A percentile compares a stretch with the other conserved stretches of the same genome.
Conservation (phyloP, 352 stramenopile species). For the Elongisporangium undulatum region DNA sequence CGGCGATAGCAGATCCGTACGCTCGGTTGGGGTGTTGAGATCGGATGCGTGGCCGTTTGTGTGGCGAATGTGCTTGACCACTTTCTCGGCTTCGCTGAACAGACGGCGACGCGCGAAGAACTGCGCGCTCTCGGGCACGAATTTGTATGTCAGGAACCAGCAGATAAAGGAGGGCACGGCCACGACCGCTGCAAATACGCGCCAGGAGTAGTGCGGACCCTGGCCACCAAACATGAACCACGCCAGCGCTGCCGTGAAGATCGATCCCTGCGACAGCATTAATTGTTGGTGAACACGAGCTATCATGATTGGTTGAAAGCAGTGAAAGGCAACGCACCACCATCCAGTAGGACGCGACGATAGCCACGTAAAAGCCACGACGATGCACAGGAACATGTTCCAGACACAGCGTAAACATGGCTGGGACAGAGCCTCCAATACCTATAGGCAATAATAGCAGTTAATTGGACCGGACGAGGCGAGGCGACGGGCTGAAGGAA, state of each 20-base stretch:
- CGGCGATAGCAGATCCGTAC: slow-evolving; percentile 24
- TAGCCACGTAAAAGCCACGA: slow-evolving; percentile 81
- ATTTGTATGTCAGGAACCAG: slow-evolving; percentile 59
- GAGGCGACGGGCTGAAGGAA: neutral
- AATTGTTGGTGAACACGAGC: slow-evolving; percentile 1
- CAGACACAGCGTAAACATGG: slow-evolving; percentile 83
- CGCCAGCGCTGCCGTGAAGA: slow-evolving; percentile 77
- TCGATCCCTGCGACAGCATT: slow-evolving; percentile 39
- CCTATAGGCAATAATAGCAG: slow-evolving; percentile 18
- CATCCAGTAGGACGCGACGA: slow-evolving; percentile 91
- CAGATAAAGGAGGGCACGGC: slow-evolving; percentile 67
- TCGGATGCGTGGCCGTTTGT: slow-evolving; percentile 22
- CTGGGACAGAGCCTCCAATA: slow-evolving; percentile 83
- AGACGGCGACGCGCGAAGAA: slow-evolving; percentile 51
- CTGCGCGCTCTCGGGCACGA: slow-evolving; percentile 80
- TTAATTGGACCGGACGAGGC: neutral
- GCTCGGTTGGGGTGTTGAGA: slow-evolving; percentile 9
- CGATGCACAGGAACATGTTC: slow-evolving; percentile 78
- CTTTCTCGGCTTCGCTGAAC: slow-evolving; percentile 44
- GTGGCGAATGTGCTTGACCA: slow-evolving; percentile 53
- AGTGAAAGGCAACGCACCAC: slow-evolving; percentile 29
- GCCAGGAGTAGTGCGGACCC: slow-evolving; percentile 48
- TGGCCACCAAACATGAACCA: slow-evolving; percentile 77
- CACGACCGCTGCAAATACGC: slow-evolving; percentile 66
- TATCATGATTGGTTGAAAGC: neutral